phyloP scores from a whole-genome alignment of 257 asterid genomes.

The Phtheirospermum japonicum region DNA sequence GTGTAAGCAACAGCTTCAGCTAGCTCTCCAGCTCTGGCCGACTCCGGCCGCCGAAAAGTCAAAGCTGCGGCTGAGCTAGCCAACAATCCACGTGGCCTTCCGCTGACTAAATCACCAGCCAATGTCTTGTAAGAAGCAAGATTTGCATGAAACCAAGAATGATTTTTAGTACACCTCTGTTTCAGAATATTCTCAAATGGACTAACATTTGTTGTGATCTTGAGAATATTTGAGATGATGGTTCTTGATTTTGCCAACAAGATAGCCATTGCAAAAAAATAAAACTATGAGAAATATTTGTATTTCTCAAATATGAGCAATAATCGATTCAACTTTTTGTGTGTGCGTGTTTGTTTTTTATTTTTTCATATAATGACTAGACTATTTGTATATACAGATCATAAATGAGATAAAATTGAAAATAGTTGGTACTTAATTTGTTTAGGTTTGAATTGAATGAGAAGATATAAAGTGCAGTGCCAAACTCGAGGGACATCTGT shows the following conservation, averaged over 20 bases:
- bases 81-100: conserved; percentile 15
- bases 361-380: no score
- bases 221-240: conserved; percentile 34
- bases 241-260: conserved; percentile 52
- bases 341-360: background rate
- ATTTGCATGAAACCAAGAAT: background rate
- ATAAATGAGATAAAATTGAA: no score
- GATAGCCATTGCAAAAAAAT: conserved; percentile 36
- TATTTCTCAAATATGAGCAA: no score
- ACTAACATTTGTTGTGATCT: conserved; percentile 16
- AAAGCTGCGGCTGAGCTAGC: conserved; percentile 23
- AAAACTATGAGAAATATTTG: background rate
- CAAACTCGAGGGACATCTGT: conserved; percentile 19
- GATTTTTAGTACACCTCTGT: background rate
- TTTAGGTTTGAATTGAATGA: background rate
- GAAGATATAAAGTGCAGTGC: background rate
- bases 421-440: background rate
- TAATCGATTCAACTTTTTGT: background rate
- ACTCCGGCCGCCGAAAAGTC: conserved; percentile 43
- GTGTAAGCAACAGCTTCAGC: conserved; percentile 34
- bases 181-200: background rate
- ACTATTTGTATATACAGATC: no score
- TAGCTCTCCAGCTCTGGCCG: conserved; percentile 56
- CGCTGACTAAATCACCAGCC: conserved; percentile 9
- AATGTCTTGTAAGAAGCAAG: conserved; percentile 25